phyloP scores from a whole-genome alignment of 805 yeast genomes.

The Komagataella phaffii region DNA sequence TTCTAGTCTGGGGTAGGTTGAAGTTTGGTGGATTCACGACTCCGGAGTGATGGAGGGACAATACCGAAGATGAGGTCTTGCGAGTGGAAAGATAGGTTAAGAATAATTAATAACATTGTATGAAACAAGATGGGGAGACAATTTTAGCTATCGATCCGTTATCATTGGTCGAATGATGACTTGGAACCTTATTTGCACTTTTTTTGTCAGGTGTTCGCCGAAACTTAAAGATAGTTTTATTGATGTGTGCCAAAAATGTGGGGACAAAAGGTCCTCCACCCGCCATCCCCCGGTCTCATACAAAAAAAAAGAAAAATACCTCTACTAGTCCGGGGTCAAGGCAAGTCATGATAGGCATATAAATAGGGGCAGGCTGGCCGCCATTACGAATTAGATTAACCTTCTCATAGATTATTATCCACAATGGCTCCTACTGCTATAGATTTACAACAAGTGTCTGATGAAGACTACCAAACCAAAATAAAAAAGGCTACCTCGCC shows the following conservation, averaged over 20 bases:
- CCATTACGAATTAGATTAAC: neutral
- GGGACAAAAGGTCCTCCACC: neutral
- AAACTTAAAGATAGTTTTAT: neutral
- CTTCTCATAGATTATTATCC: neutral
- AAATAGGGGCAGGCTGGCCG: neutral
- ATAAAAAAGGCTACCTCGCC: constrained; percentile 9
- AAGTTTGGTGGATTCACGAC: neutral
- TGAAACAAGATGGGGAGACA: neutral
- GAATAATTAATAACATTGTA: neutral
- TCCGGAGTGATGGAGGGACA: neutral
- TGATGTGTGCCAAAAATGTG: neutral
- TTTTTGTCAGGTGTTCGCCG: neutral
- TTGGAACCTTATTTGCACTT: neutral
- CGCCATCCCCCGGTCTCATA: neutral
- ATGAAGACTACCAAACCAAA: neutral
- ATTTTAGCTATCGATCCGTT: neutral
- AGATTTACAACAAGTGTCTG: constrained; percentile 11
- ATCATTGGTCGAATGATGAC: neutral
- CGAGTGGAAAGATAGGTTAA: neutral
- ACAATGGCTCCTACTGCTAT: constrained; percentile 26
- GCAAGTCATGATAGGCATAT: neutral
- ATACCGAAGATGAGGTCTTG: neutral
- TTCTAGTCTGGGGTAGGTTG: neutral
- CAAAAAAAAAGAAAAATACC: neutral
- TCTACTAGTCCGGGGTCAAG: neutral